A percentile compares a stretch with the other conserved stretches of the same genome.
These are phyloP conservation scores for Ulota crispa DNA, from an alignment of 225 moss, liverwort and hornwort genomes.

Conservation along the genomic window DNA sequence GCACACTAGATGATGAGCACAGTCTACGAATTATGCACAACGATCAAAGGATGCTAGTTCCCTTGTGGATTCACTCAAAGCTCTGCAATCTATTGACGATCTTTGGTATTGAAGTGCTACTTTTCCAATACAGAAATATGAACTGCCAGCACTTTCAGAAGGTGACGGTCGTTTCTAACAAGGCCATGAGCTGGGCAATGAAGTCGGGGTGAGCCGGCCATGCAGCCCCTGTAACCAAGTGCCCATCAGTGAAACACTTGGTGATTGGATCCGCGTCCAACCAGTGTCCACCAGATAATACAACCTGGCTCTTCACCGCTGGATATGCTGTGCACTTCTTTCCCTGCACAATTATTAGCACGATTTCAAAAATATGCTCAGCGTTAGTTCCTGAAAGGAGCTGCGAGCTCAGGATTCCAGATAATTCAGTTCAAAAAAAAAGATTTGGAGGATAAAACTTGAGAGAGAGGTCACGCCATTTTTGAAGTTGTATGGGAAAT, in stretches of 20 bases:
- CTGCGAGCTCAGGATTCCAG: too few species aligned
- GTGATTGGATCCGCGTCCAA: slow-evolving; percentile 70
- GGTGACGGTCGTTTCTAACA: slow-evolving; percentile 62
- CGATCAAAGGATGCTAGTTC: neutral
- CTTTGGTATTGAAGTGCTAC: neutral
- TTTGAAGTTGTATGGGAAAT: too few species aligned
- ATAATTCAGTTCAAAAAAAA: too few species aligned
- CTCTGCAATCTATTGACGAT: neutral
- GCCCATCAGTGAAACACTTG: slow-evolving; percentile 85
- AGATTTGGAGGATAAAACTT: too few species aligned
- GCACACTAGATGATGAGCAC: neutral
- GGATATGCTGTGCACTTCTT: slow-evolving; percentile 97
- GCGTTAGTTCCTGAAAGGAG: neutral
- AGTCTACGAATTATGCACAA: neutral
- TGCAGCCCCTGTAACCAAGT: slow-evolving; percentile 85
- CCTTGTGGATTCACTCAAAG: neutral
- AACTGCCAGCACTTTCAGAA: slow-evolving; percentile 28
- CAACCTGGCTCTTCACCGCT: slow-evolving; percentile 75
- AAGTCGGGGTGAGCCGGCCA: slow-evolving; percentile 99
- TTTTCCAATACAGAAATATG: neutral
- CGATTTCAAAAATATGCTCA: neutral
- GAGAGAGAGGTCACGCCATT: too few species aligned
- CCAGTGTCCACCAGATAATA: slow-evolving; percentile 82
- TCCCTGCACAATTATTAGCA: slow-evolving; percentile 53
- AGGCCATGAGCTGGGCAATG: slow-evolving; percentile 63